A percentile compares a stretch with the other conserved stretches of the same genome.
phyloP scores from a whole-genome alignment of 768 basidiomycete genomes.

The Boletus edulis region DNA sequence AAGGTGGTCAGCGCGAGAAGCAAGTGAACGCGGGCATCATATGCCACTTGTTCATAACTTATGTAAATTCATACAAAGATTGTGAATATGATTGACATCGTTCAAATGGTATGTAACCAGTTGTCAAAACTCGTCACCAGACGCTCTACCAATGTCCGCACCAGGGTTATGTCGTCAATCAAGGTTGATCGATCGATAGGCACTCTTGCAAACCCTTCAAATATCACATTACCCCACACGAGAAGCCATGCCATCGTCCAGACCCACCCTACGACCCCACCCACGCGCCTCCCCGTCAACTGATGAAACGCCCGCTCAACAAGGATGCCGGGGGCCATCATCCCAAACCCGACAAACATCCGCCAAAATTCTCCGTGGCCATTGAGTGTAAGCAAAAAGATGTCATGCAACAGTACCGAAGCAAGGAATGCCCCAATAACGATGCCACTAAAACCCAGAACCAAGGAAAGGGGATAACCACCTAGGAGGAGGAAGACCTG shows the following conservation, averaged over 20 bases:
- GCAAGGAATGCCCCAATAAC: slow-evolving; percentile 1
- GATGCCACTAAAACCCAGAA: background rate
- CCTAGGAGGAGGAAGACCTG: background rate
- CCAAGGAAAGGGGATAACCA: background rate
- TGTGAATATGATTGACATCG: too few species aligned
- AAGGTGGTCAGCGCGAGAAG: too few species aligned
- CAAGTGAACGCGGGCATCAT: too few species aligned
- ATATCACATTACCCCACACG: background rate
- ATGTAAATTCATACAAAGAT: too few species aligned
- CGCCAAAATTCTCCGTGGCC: background rate
- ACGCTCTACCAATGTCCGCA: background rate
- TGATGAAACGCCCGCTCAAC: background rate
- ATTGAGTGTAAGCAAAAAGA: background rate
- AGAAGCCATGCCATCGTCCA: slow-evolving; percentile 2
- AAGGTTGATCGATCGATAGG: background rate
- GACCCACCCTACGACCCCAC: background rate
- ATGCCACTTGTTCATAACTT: too few species aligned
- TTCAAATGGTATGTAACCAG: background rate
- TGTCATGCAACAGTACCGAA: background rate
- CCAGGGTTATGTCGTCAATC: background rate
- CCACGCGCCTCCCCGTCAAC: background rate
- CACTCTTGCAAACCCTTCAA: background rate
- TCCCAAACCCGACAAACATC: background rate
- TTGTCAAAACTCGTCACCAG: background rate
- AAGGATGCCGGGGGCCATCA: slow-evolving; percentile 1